These are phyloP conservation scores for Backusella circina DNA, from an alignment of 192 early-diverging fungal genomes.

Conservation along the genomic window DNA sequence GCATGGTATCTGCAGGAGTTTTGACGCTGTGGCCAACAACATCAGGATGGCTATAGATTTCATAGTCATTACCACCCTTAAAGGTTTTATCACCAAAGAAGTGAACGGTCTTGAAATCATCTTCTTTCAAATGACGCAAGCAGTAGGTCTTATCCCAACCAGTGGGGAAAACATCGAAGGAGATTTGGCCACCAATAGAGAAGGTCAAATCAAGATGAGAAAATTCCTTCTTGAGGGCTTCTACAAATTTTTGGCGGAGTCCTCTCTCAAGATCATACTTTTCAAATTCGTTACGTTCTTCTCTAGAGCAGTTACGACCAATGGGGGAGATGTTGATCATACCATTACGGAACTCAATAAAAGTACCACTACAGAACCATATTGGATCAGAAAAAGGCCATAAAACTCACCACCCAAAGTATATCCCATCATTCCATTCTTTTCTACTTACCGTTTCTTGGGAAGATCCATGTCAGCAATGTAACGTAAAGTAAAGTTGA, in stretches of 20 bases:
- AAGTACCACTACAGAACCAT: conserved; percentile 72
- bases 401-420: background rate
- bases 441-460: conserved; percentile 74
- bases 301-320: conserved; percentile 86
- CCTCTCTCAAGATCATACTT: conserved; percentile 82
- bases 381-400: background rate
- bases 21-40: conserved; percentile 87
- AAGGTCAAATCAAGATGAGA: conserved; percentile 83
- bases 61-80: conserved; percentile 97
- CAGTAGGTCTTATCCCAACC: conserved; percentile 99
- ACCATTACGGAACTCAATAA: conserved; percentile 97
- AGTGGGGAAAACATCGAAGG: conserved; percentile 97
- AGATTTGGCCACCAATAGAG: conserved; percentile 98
- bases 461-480: conserved; percentile 94
- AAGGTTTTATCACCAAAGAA: conserved; percentile 99
- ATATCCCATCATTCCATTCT: background rate
- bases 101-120: conserved; percentile 88
- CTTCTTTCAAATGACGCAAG: conserved; percentile 80
- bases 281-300: conserved; percentile 92
- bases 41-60: conserved; percentile 82
- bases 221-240: conserved; percentile 78
- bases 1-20: conserved; percentile 79
- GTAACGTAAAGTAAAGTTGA: conserved; percentile 91
- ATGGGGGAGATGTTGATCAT: conserved; percentile 99
- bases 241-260: conserved; percentile 84